Evolutionary conservation across 768 basidiomycete genomes (phyloP).

Genomic region (Boletus rex-veris): DNA sequence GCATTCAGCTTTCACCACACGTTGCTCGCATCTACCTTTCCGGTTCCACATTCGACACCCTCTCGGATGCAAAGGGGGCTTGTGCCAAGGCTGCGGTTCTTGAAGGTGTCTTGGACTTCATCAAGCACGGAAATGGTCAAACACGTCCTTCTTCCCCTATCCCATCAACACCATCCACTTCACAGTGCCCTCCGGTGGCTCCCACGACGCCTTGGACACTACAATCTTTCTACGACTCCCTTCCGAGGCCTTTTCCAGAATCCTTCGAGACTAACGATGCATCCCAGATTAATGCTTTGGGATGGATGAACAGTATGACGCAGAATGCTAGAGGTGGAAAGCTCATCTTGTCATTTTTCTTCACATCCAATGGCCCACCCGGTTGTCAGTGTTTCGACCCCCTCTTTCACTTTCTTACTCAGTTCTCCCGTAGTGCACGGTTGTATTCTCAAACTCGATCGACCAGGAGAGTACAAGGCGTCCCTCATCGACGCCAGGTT

Average conservation of each 20-base stretch:
- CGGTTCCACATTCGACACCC: constrained; percentile 40
- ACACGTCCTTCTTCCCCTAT: constrained; percentile 32
- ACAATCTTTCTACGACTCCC: constrained; percentile 58
- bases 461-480: constrained; percentile 48
- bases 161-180: constrained; percentile 1
- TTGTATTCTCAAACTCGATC: constrained; percentile 56
- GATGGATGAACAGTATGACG: constrained; percentile 49
- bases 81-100: constrained; percentile 54
- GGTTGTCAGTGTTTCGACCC: constrained; percentile 40
- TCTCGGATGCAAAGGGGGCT: constrained; percentile 44
- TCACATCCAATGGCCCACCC: constrained; percentile 38
- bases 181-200: constrained; percentile 1
- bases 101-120: constrained; percentile 56
- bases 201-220: constrained; percentile 37
- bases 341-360: constrained; percentile 42
- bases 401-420: constrained; percentile 1
- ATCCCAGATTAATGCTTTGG: constrained; percentile 51
- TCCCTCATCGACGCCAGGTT: constrained; percentile 66
- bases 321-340: constrained; percentile 52
- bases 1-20: constrained; percentile 50
- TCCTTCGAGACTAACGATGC: constrained; percentile 43
- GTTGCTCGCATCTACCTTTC: constrained; percentile 51
- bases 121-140: constrained; percentile 54
- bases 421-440: constrained; percentile 47
- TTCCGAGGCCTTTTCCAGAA: constrained; percentile 64